phyloP scores from a whole-genome alignment of 257 asterid species.

The Petrea volubilis region DNA sequence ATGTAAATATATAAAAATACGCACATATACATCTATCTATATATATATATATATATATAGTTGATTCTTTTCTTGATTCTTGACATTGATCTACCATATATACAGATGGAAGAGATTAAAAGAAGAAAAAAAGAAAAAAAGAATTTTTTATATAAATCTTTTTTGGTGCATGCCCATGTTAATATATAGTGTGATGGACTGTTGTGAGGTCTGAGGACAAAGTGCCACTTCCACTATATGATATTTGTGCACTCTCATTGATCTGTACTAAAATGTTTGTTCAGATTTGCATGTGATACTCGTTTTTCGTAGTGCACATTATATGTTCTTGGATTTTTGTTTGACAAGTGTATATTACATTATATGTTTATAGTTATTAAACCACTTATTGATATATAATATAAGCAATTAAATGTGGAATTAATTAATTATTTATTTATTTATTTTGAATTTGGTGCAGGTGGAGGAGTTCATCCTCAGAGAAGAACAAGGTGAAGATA shows the following conservation, averaged over 20 bases:
- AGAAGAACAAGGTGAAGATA: slow-evolving; percentile 73
- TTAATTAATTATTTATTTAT: too few species aligned
- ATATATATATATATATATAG: not conserved
- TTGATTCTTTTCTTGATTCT: not conserved
- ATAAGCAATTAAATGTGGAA: too few species aligned
- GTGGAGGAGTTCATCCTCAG: slow-evolving; percentile 74
- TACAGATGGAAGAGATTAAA: slow-evolving; percentile 2
- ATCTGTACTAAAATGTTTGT: not conserved
- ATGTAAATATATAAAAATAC: too few species aligned
- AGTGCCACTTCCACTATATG: slow-evolving; percentile 45
- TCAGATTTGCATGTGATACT: slow-evolving; percentile 18
- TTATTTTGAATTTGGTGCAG: slow-evolving; percentile 26
- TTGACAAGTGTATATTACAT: too few species aligned
- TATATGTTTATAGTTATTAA: too few species aligned
- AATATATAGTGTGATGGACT: slow-evolving; percentile 22
- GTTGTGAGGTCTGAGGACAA: slow-evolving; percentile 34
- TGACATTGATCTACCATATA: not conserved
- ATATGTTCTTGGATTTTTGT: not conserved
- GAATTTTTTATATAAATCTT: not conserved
- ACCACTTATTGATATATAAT: too few species aligned
- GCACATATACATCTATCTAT: not conserved
- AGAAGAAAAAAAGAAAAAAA: not conserved
- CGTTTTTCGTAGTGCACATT: not conserved
- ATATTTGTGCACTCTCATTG: not conserved
- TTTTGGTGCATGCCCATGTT: slow-evolving; percentile 24